phyloP scores from a whole-genome alignment of 306 rosid genomes.

The Casuarina equisetifolia region DNA sequence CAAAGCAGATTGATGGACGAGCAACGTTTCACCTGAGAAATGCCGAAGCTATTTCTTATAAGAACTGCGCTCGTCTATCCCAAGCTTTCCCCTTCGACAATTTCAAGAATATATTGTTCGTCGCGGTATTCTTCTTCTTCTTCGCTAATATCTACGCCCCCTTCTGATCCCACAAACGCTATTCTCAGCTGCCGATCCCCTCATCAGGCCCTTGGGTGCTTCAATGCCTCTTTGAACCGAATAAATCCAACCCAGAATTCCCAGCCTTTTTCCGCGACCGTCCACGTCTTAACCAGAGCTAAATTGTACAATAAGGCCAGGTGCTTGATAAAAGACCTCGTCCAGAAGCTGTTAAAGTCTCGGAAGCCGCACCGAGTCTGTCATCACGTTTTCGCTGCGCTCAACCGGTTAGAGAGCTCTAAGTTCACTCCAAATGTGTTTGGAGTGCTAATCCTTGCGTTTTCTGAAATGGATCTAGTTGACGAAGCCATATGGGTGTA shows the following conservation, averaged over 20 bases:
- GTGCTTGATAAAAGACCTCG: slow-evolving; percentile 48
- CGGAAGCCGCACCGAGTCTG: slow-evolving; percentile 34
- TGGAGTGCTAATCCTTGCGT: slow-evolving; percentile 42
- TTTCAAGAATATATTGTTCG: slow-evolving; percentile 6
- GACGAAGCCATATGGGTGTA: slow-evolving; percentile 62
- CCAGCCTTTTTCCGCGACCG: slow-evolving; percentile 36
- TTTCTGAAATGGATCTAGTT: slow-evolving; percentile 47
- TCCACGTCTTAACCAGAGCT: slow-evolving; percentile 44
- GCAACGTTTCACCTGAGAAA: slow-evolving; percentile 15
- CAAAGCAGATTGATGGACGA: neutral
- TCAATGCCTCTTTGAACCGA: slow-evolving; percentile 25
- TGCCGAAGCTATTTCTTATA: slow-evolving; percentile 30
- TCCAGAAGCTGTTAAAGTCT: slow-evolving; percentile 39
- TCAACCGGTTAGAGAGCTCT: slow-evolving; percentile 31
- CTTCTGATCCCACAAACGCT: slow-evolving; percentile 21
- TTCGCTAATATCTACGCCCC: neutral
- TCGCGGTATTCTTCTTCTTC: slow-evolving; percentile 22
- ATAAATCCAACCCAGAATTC: slow-evolving; percentile 21
- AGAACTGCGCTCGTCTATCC: slow-evolving; percentile 5
- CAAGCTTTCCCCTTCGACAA: slow-evolving; percentile 10
- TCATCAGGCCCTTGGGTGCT: slow-evolving; percentile 36
- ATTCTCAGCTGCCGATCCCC: slow-evolving; percentile 35
- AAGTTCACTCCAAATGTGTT: slow-evolving; percentile 39
- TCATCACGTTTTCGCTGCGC: slow-evolving; percentile 40
- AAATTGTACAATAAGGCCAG: slow-evolving; percentile 40